Evolutionary conservation across 495 filamentous ascomycete genomes (phyloP).

Genomic region (Penicillium canariense): DNA sequence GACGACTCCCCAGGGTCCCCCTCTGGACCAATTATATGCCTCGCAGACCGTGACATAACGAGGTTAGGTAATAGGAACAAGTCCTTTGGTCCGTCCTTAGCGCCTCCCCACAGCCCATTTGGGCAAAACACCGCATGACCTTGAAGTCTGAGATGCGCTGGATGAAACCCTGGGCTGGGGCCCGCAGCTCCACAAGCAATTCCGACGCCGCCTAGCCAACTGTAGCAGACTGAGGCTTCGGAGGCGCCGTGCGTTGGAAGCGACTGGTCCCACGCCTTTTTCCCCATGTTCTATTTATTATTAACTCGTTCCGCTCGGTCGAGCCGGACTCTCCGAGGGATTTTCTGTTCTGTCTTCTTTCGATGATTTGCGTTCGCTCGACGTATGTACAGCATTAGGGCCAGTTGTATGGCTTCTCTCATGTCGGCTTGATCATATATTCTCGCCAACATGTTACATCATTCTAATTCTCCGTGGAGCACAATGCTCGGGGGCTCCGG

Average conservation of each 20-base stretch:
- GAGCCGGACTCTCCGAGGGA: not conserved
- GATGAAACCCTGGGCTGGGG: slow-evolving; percentile 19
- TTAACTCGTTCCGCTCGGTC: not conserved
- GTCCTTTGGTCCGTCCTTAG: not conserved
- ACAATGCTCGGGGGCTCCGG: slow-evolving; percentile 3
- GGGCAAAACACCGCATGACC: slow-evolving; percentile 22
- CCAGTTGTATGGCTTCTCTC: not conserved
- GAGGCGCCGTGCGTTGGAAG: not conserved
- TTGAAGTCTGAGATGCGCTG: slow-evolving; percentile 1
- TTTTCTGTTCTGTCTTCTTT: not conserved
- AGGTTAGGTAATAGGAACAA: slow-evolving; percentile 1
- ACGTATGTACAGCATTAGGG: not conserved
- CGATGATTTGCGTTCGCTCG: not conserved
- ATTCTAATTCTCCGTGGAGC: slow-evolving; percentile 3
- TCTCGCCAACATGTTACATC: slow-evolving; percentile 5
- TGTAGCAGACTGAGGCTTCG: not conserved
- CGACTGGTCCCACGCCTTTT: slow-evolving; percentile 7
- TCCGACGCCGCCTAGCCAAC: not conserved
- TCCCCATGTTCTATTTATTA: slow-evolving; percentile 24
- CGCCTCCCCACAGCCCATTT: slow-evolving; percentile 7
- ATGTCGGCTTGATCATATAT: slow-evolving; percentile 8
- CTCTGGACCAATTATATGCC: not conserved
- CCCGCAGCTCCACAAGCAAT: slow-evolving; percentile 8
- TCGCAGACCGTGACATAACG: not conserved
- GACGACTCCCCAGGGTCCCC: not conserved